Conservation (phyloP, 2,329 filamentous ascomycete genomes). For the Penicillium sp. region DNA sequence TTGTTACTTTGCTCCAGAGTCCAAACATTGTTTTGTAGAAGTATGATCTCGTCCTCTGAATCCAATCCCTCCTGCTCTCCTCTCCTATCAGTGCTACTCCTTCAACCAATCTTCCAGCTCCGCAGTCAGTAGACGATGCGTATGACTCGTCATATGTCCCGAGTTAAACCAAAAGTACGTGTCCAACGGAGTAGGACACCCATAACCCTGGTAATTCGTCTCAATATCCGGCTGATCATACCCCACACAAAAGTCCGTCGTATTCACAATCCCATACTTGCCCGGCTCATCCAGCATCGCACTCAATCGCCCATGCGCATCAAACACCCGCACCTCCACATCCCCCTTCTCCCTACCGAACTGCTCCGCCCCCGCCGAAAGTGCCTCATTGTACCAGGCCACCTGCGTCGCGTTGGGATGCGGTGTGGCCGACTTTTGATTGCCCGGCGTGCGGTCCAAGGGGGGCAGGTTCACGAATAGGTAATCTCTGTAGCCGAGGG, state of each 20-base stretch:
- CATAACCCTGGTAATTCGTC: conserved; percentile 48
- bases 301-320: conserved; percentile 48
- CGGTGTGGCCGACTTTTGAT: conserved; percentile 36
- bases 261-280: conserved; percentile 49
- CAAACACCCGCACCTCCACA: conserved; percentile 47
- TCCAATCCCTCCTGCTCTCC: neutral
- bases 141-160: conserved; percentile 49
- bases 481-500: conserved; percentile 49
- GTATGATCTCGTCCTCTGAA: neutral
- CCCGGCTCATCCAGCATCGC: conserved; percentile 46
- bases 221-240: conserved; percentile 52
- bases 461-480: conserved; percentile 57
- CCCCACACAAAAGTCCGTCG: conserved; percentile 48
- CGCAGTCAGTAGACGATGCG: conserved; percentile 44
- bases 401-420: conserved; percentile 53
- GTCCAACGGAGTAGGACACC: conserved; percentile 45
- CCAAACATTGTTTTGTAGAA: neutral
- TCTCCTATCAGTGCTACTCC: conserved; percentile 1
- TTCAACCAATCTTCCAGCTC: conserved; percentile 21
- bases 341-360: conserved; percentile 40
- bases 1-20: neutral
- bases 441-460: conserved; percentile 49
- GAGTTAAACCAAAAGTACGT: conserved; percentile 54
- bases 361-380: conserved; percentile 35
- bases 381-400: conserved; percentile 46